Conservation (phyloP, 306 rosid genomes). For the Corylus americana region DNA sequence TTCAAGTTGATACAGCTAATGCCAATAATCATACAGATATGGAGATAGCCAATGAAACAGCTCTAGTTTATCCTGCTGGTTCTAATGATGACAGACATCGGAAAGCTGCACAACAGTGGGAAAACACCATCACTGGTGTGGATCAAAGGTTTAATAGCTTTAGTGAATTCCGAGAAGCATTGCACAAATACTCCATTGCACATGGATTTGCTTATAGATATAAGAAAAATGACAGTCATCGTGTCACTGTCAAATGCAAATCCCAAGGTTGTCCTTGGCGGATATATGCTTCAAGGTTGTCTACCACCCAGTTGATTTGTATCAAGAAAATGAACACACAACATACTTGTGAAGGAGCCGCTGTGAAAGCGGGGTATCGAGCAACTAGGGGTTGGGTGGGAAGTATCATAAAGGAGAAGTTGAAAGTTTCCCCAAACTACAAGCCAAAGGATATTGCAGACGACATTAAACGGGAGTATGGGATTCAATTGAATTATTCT, state of each 20-base stretch:
- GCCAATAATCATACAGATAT: slow-evolving; percentile 40
- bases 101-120: slow-evolving; percentile 94
- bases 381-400: slow-evolving; percentile 99
- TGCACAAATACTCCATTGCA: slow-evolving; percentile 94
- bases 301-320: slow-evolving; percentile 90
- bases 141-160: slow-evolving; percentile 93
- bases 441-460: slow-evolving; percentile 95
- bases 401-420: slow-evolving; percentile 90
- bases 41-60: slow-evolving; percentile 44
- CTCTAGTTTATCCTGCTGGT: slow-evolving; percentile 38
- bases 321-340: slow-evolving; percentile 77
- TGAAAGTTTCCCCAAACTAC: slow-evolving; percentile 87
- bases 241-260: slow-evolving; percentile 96
- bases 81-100: slow-evolving; percentile 55
- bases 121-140: slow-evolving; percentile 92
- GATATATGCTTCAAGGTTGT: slow-evolving; percentile 86
- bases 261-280: slow-evolving; percentile 95
- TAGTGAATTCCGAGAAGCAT: slow-evolving; percentile 87
- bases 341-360: slow-evolving; percentile 93
- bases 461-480: slow-evolving; percentile 90
- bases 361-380: slow-evolving; percentile 91
- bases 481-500: slow-evolving; percentile 89
- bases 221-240: slow-evolving; percentile 92
- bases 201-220: slow-evolving; percentile 91
- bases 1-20: slow-evolving; percentile 36